Evolutionary conservation across 1,284 basidiomycete species (phyloP), one percentile per base, ranked within the genome.

Genomic region (Apiotrichum veenhuisii): DNA sequence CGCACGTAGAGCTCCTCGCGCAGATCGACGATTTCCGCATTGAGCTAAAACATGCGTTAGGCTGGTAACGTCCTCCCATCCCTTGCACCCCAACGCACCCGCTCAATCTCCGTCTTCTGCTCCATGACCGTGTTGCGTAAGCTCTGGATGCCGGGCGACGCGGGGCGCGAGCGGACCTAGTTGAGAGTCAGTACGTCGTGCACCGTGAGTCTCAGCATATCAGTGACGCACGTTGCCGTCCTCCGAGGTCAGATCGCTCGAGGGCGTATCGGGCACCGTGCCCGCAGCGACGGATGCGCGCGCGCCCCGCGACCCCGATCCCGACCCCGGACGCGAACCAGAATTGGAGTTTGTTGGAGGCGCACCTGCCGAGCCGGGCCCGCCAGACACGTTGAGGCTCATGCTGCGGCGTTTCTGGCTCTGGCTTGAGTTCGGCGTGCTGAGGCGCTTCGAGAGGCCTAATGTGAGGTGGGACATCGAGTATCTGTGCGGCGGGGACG

Each of bases 21-120:
- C 15, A 63, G 50, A 3, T 40, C 38, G 4, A 26, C 25, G n/a
- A 62, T 50, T 15, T 64, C 50, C 1, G 44, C 37, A 7, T 44
- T 22, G 27, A 60, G 54, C 58, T 61, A 41, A 5, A 4, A 10
- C 27, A 7, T 5, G 20, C 4, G 33, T 48, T 20, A 48, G 33
- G 10, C 17, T 8, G n/a, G n/a, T n/a, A n/a, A n/a, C n/a, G 18
- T 25, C 46, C 7, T 30, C 12, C 5, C 5, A 12, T 30, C 12
- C 7, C 30, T 30, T 37, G 11, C 7, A 10, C 15, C 30, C 25
- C 18, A 7, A 30, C 46, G 22, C 22, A 48, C 46, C n/a, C 46
- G 33, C n/a, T 48, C 46, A 48, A 48, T 48, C 46, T 36, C 20
- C 20, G 46, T 37, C 46, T 34, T 12, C 46, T 48, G 46, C 20